Base-by-base conservation (phyloP, 1,284 basidiomycete genomes). In the Tilletia horrida region DNA sequence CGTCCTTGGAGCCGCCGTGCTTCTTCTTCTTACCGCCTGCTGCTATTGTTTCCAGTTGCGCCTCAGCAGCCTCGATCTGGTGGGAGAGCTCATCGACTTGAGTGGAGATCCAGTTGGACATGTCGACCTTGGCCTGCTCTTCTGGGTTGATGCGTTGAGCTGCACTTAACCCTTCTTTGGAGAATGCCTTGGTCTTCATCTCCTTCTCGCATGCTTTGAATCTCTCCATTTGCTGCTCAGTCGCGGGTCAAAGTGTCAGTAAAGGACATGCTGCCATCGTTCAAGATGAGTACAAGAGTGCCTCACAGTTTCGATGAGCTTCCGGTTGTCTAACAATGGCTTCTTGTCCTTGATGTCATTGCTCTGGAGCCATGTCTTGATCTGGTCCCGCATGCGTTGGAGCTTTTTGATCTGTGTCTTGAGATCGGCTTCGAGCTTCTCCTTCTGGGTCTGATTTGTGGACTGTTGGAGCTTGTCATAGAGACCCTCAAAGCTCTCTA, bases 171-270 rank as follows among this genome's bases (percentile, higher is more conserved):
- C 96, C 96, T 83, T 97, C 96, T 83, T 98, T 99, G 40, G 94
- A 97, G 84, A 98, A 99, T 0, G 96, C 96, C 83, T 99, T 99
- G 71, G 96, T 98, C 87, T 99, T 99, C 93, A 98, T 97, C 84
- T 98, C 96, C 85, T 98, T 99, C 85, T 99, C 96, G 84, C 93
- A 92, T 27, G 95, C 95, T 81, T 99, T 99, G 88, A 99, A 99
- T 81, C 92, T 93, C 85, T 99, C 96, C 96, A 99, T 99, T 96
- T 98, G 96, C 94, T 97, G 83, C 71, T 21, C 7, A 14, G 50
- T 16, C 18, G 4, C 25, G 29, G 7, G 25, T 14, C 8, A 7
- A 31, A 25, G 31, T 55, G 71, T 76, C 52, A 62, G 69, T 69
- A 73, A 50, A 57, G 44, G 62, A 62, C 23, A 65, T 68, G 67